Conservation (phyloP, 2,329 filamentous ascomycete genomes). For the Aspergillus sp. region DNA sequence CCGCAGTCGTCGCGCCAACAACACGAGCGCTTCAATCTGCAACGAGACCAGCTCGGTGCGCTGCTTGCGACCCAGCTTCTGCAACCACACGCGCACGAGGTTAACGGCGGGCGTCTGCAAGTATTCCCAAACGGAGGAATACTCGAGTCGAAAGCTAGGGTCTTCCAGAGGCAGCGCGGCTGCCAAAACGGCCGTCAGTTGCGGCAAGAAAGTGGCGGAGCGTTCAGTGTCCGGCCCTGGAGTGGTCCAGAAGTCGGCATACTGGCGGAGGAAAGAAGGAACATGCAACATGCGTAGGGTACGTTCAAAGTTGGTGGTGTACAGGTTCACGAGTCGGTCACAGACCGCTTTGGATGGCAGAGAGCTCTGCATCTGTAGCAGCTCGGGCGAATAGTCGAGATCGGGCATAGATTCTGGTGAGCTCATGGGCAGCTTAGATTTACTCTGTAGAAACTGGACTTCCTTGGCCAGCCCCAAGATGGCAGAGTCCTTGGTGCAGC, state of each 20-base stretch:
- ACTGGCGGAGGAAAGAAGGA: constrained; percentile 22
- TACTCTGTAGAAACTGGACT: constrained; percentile 28
- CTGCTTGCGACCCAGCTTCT: constrained; percentile 23
- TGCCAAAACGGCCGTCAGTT: constrained; percentile 20
- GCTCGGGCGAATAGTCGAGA: constrained; percentile 16
- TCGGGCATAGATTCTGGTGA: constrained; percentile 21
- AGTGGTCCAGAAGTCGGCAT: constrained; percentile 18
- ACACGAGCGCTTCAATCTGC: constrained; percentile 20
- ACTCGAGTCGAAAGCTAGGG: background rate
- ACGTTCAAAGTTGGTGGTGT: constrained; percentile 24
- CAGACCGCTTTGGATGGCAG: constrained; percentile 21
- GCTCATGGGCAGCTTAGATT: constrained; percentile 10
- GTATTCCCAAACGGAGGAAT: constrained; percentile 20
- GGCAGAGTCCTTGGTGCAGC: constrained; percentile 18
- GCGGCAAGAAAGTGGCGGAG: constrained; percentile 17
- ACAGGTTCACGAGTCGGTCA: constrained; percentile 20
- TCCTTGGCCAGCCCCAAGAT: constrained; percentile 25
- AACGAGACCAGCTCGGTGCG: constrained; percentile 22
- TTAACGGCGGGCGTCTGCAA: constrained; percentile 16
- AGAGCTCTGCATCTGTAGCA: constrained; percentile 12
- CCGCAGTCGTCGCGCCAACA: constrained; percentile 19
- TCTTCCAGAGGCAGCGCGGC: constrained; percentile 9
- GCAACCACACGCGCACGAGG: constrained; percentile 19
- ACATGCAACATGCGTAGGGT: constrained; percentile 23
- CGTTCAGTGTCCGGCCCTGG: constrained; percentile 10